Evolutionary conservation across 2,329 filamentous ascomycete genomes (phyloP), one percentile per base, ranked within the genome.

Genomic region (Pseudogymnoascus sp.): DNA sequence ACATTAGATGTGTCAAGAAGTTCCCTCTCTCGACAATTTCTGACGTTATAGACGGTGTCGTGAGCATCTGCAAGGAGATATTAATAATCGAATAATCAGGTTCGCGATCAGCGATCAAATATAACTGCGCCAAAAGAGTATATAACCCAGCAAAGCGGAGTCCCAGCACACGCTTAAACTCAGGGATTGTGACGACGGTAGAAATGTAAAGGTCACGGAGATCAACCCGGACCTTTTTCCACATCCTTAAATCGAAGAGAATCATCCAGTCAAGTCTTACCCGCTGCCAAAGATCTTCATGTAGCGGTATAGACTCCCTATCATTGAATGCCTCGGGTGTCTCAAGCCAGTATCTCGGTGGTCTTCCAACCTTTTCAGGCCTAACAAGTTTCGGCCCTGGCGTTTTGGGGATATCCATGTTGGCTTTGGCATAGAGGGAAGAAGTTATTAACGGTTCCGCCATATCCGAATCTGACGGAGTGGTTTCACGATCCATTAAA

Each of bases 81-180:
- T 97, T 97, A 80, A 99, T 96, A 72, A 99, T 97, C 10, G 93
- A 97, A 75, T 97, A 93, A 72, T 99, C 95, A 2, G 95, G 95
- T 74, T 99, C 95, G 67, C 95, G 84, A 73, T 99, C 95, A 13
- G 93, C 93, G 68, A 99, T 95, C 31, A 99, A 83, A 74, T 97
- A 99, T 3, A 99, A 80, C 74, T 99, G 93, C 4, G 95, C 93
- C 59, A 99, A 79, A 2, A 90, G 90, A 1, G 95, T 97, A 76
- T 99, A 99, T 2, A 99, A 81, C 0, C 92, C 93, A 62, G 96
- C 91, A 74, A 99, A 96, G n/a, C 95, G 86, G 47, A 99, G 80
- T 1, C 93, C 93, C 63, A 99, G 81, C 9, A 99, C 86, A 19
- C 93, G 87, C 78, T 99, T 99, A 82, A 99, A 99, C 73, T 96